Evolutionary conservation across 2,329 filamentous ascomycete species (phyloP).

Genomic region (Fusarium miscanthi): DNA sequence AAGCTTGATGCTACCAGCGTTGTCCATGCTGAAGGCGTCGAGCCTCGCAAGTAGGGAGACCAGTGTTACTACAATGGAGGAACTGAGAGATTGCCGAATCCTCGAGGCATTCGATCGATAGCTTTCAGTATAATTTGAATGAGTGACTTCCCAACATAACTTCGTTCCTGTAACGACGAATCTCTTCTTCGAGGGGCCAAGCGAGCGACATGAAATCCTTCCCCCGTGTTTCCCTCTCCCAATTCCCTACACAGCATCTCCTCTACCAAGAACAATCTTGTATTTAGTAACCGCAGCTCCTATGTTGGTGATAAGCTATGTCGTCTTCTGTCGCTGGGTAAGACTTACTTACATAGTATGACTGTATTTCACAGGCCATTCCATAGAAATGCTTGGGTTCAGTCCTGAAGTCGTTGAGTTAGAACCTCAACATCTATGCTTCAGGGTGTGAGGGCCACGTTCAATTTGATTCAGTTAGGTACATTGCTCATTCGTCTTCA

Average conservation of each 20-base stretch:
- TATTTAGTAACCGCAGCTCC: neutral
- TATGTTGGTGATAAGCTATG: neutral
- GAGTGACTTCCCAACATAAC: neutral
- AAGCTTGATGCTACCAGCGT: too few relatives aligned
- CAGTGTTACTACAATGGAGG: rapidly evolving
- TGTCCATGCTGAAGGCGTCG: too few relatives aligned
- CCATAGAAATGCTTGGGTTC: rapidly evolving
- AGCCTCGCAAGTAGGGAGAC: neutral
- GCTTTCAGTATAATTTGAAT: neutral
- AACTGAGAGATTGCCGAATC: neutral
- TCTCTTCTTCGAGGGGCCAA: neutral
- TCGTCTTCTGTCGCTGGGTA: too few relatives aligned
- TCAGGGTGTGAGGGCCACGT: neutral
- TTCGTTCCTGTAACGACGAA: too few relatives aligned
- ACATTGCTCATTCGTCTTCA: neutral
- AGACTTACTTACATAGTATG: neutral
- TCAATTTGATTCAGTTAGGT: neutral
- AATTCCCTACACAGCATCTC: too few relatives aligned
- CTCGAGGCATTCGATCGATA: neutral
- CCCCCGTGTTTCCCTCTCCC: neutral
- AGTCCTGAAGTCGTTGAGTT: neutral
- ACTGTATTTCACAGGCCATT: rapidly evolving
- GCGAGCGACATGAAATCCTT: neutral
- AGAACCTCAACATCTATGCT: neutral
- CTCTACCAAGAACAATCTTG: too few relatives aligned